Base-by-base conservation (phyloP, 2,329 filamentous ascomycete species). In the Epichloe typhina region DNA sequence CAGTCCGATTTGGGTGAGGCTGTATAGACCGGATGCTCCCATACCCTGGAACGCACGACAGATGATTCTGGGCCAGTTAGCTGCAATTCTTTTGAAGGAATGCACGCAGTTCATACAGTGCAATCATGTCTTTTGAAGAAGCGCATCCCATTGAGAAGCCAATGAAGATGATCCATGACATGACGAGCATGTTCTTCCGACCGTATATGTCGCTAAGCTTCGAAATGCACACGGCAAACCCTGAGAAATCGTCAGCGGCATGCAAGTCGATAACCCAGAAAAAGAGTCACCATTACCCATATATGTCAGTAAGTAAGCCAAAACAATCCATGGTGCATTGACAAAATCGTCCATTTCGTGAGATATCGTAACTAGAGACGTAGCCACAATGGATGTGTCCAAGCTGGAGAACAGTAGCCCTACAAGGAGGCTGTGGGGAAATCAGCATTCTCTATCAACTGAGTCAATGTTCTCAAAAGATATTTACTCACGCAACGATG, bases 21-120 rank as follows among this genome's bases (percentile, higher is more conserved):
- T 80, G 61, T 82, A 83, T 23, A 83, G 64, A 0, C 79, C 79
- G 8, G 80, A 79, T 2, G 76, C 80, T 0, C 80, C 79, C 42
- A 82, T 71, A 4, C 79, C 79, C 52, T 82, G 79, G 13, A 82
- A 72, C 1, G 76, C 75, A 19, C 79, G 74, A 52, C 71, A 82
- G 13, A 77, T 58, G 46, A 83, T 81, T 1, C 78, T 81, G 49
- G 42, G 19, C 51, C 4, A 45, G 53, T 63, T 50, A 65, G 59
- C 50, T 17, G 13, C 9, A 26, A 40, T 39, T n/a, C n/a, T 38
- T 23, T 37, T 13, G 13, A 23, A 6, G 17, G 26, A 45, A 17
- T 35, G 11, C n/a, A 19, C n/a, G 35, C 9, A 26, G 37, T 49
- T 60, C 71, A 43, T 66, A 78, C 75, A 80, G 64, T 38, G 74